Conservation (phyloP, 2,329 filamentous ascomycete species). For the Fusarium sarcochroum region DNA sequence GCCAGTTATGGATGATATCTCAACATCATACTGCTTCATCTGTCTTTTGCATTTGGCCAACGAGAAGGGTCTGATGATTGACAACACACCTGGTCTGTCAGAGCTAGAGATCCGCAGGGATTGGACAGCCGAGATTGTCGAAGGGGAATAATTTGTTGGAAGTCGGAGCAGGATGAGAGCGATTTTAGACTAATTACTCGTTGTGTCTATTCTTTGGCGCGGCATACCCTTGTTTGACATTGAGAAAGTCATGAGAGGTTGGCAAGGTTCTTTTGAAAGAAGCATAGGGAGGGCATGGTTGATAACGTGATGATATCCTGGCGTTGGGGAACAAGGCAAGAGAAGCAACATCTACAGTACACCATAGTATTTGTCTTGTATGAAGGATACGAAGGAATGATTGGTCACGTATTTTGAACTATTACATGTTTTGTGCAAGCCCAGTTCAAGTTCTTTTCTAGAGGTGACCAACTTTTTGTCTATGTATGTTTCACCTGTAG, state of each 20-base stretch:
- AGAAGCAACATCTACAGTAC: slow-evolving; percentile 24
- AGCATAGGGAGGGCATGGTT: slow-evolving; percentile 24
- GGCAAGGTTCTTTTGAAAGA: slow-evolving; percentile 18
- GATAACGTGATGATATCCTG: slow-evolving; percentile 40
- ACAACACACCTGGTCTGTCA: slow-evolving; percentile 70
- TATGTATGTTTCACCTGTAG: background rate
- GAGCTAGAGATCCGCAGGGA: slow-evolving; percentile 75
- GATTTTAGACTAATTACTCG: slow-evolving; percentile 12
- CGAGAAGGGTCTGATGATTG: slow-evolving; percentile 88
- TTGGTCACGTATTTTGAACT: background rate
- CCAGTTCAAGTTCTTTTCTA: background rate
- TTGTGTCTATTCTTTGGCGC: slow-evolving; percentile 13
- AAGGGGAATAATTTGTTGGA: slow-evolving; percentile 51
- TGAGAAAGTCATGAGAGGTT: slow-evolving; percentile 7
- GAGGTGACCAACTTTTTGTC: background rate
- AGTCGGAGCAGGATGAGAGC: background rate
- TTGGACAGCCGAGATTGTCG: slow-evolving; percentile 70
- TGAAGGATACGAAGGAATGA: slow-evolving; percentile 39
- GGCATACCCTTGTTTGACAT: slow-evolving; percentile 1
- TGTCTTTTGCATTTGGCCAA: slow-evolving; percentile 92
- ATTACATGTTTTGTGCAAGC: background rate
- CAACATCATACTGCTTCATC: slow-evolving; percentile 94
- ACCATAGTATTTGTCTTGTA: slow-evolving; percentile 14
- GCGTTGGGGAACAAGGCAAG: slow-evolving; percentile 38
- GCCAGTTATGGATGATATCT: slow-evolving; percentile 91